A percentile compares a stretch with the other conserved stretches of the same genome.
phyloP scores from a whole-genome alignment of 2,329 filamentous ascomycete genomes.

The Fusarium circinatum region DNA sequence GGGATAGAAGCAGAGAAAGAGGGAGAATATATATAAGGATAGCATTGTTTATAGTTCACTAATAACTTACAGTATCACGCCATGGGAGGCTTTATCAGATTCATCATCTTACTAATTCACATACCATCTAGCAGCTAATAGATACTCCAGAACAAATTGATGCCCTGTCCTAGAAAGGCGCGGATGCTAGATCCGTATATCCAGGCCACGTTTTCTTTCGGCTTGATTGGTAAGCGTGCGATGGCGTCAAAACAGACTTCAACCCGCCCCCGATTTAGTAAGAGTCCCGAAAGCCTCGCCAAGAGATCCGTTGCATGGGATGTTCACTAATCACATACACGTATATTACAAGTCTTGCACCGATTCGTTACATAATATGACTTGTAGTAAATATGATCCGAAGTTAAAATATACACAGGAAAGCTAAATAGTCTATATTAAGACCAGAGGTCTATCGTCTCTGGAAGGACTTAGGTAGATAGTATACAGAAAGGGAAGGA shows the following conservation, averaged over 20 bases:
- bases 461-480: too few species aligned
- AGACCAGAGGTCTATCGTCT: too few species aligned
- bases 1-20: neutral
- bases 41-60: neutral
- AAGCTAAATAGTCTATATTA: neutral
- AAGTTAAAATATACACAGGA: rapidly evolving
- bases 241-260: neutral
- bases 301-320: neutral
- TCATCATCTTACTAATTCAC: neutral
- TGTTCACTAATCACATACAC: neutral
- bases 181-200: neutral
- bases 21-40: neutral
- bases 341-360: rapidly evolving
- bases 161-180: neutral
- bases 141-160: neutral
- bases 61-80: too few species aligned
- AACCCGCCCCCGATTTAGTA: neutral
- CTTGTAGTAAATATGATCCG: neutral
- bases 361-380: rapidly evolving
- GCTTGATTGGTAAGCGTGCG: neutral
- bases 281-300: neutral
- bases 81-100: neutral
- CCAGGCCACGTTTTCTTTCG: neutral
- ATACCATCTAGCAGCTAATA: neutral
- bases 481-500: too few species aligned